Evolutionary conservation across 805 yeast species (phyloP).

Genomic region (Lipomyces lipofer): DNA sequence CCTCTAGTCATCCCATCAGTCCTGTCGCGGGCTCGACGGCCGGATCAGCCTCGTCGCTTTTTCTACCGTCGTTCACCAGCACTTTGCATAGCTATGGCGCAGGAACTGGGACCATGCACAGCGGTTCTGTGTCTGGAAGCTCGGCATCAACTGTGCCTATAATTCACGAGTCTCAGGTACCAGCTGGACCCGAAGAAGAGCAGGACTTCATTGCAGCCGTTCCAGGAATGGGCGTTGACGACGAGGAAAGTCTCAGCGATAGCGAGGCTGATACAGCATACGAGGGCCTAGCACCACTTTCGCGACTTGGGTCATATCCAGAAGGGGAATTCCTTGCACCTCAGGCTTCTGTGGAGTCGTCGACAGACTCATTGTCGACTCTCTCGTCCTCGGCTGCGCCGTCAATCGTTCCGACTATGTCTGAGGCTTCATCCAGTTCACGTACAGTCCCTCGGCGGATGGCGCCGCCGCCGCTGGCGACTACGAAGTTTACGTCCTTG

Average conservation of each 20-base stretch:
- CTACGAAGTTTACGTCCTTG: constrained; percentile 24
- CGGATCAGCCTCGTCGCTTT: background rate
- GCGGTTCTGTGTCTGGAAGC: background rate
- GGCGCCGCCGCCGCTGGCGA: constrained; percentile 18
- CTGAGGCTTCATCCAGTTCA: background rate
- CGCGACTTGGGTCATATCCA: background rate
- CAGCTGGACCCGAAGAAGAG: background rate
- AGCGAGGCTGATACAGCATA: background rate
- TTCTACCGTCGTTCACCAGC: constrained; percentile 21
- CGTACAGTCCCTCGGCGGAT: constrained; percentile 10
- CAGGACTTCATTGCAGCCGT: constrained; percentile 4
- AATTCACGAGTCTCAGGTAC: background rate
- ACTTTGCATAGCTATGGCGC: constrained; percentile 3
- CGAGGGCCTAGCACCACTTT: background rate
- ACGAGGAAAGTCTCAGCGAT: constrained; percentile 1
- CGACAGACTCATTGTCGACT: constrained; percentile 7
- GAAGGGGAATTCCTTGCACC: background rate
- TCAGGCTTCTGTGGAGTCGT: constrained; percentile 1
- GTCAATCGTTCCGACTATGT: constrained; percentile 2
- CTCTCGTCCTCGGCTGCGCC: background rate
- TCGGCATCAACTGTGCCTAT: background rate
- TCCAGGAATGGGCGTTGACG: constrained; percentile 1
- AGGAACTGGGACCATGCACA: background rate
- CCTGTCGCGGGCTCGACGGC: constrained; percentile 5
- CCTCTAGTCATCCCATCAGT: constrained; percentile 7